phyloP scores from a whole-genome alignment of 768 basidiomycete species.

The Kwoniella newhampshirensis region DNA sequence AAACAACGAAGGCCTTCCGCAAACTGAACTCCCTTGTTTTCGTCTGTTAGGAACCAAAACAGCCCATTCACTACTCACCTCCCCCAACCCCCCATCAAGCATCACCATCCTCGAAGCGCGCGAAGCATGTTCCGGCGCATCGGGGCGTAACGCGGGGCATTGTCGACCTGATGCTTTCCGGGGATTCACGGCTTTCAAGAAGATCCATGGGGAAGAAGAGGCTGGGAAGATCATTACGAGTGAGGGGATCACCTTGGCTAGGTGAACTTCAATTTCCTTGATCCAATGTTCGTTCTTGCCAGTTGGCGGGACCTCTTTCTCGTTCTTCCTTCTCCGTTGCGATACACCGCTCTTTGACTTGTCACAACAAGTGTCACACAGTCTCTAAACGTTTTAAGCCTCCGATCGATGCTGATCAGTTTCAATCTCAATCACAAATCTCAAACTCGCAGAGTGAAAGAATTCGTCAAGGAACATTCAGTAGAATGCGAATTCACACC shows the following conservation, averaged over 20 bases:
- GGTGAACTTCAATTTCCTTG: constrained; percentile 63
- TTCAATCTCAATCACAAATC: too few relatives aligned
- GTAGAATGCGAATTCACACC: constrained; percentile 49
- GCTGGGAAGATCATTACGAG: constrained; percentile 41
- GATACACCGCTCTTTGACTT: too few relatives aligned
- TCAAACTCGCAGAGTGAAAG: constrained; percentile 78
- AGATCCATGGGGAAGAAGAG: constrained; percentile 49
- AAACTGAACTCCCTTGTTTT: too few relatives aligned
- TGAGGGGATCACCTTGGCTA: constrained; percentile 60
- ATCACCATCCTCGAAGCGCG: constrained; percentile 77
- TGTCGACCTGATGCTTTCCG: constrained; percentile 34
- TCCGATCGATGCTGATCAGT: constrained; percentile 5
- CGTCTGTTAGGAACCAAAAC: constrained; percentile 25
- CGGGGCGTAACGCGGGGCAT: constrained; percentile 60
- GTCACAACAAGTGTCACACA: too few relatives aligned
- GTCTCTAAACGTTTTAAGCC: too few relatives aligned
- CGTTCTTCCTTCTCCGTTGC: too few relatives aligned
- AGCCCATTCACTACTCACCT: constrained; percentile 25
- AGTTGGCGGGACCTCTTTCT: too few relatives aligned
- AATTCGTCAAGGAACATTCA: constrained; percentile 36
- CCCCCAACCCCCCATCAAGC: constrained; percentile 31
- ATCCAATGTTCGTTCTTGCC: too few relatives aligned
- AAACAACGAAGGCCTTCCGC: too few relatives aligned
- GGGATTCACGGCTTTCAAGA: constrained; percentile 53
- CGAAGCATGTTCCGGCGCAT: constrained; percentile 60